Conservation (phyloP, 768 basidiomycete genomes). For the Boletus sp. region DNA sequence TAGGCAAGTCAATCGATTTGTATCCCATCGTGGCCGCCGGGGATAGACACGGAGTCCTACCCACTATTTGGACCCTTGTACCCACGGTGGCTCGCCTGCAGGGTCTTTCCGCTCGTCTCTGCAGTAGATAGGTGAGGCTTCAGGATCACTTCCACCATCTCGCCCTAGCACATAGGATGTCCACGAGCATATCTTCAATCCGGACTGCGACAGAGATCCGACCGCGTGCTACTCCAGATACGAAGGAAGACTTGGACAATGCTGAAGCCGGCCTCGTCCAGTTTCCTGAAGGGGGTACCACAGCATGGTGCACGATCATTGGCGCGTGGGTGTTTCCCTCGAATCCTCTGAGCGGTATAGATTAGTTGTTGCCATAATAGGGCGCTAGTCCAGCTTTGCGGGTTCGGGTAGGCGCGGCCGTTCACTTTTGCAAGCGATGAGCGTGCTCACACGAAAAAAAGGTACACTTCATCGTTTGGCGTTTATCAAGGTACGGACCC, state of each 20-base stretch:
- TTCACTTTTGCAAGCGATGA: neutral
- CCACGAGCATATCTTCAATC: neutral
- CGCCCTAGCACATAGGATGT: constrained; percentile 2
- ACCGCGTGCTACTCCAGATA: neutral
- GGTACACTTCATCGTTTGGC: constrained; percentile 36
- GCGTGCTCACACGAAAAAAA: constrained; percentile 5
- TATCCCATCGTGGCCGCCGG: neutral
- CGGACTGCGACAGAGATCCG: neutral
- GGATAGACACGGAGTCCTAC: neutral
- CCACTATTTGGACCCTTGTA: neutral
- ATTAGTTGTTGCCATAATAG: constrained; percentile 12
- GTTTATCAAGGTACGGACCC: constrained; percentile 37
- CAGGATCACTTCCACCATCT: neutral
- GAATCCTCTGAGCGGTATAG: neutral
- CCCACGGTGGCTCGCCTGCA: neutral
- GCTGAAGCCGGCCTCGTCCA: neutral
- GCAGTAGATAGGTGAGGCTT: neutral
- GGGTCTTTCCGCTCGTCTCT: neutral
- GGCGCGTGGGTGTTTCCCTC: constrained; percentile 18
- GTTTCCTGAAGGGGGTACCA: constrained; percentile 29
- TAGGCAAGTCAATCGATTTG: neutral
- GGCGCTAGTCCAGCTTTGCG: constrained; percentile 30
- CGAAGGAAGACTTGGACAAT: neutral
- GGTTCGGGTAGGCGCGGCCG: constrained; percentile 26
- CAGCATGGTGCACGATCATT: constrained; percentile 24